These are phyloP conservation scores for Camellia japonica DNA, from an alignment of 148 eudicot genomes.

Conservation along the genomic window DNA sequence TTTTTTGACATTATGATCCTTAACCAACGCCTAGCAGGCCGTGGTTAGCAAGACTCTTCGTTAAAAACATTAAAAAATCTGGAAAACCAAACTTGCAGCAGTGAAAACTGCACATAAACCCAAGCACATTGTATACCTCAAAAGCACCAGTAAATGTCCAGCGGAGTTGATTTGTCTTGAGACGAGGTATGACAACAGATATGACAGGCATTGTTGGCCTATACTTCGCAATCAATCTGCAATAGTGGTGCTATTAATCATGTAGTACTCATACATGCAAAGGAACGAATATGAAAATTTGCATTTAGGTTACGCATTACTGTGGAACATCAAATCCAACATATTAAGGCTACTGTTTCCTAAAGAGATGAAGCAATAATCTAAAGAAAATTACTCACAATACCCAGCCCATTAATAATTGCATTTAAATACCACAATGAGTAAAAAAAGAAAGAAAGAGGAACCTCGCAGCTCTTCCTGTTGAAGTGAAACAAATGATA, in stretches of 20 bases:
- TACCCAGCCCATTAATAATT: not conserved
- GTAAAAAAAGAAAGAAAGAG: not conserved
- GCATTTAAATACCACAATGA: not conserved
- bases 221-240: slow-evolving; percentile 39
- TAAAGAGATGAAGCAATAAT: not conserved
- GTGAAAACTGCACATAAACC: not conserved
- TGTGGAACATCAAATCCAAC: not conserved
- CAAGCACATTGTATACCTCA: slow-evolving; percentile 47
- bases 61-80: too few species aligned
- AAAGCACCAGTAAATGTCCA: slow-evolving; percentile 75
- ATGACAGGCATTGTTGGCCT: slow-evolving; percentile 74
- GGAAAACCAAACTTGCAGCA: not conserved
- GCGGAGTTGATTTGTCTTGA: slow-evolving; percentile 62
- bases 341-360: not conserved
- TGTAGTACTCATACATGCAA: not conserved
- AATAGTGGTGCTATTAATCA: not conserved
- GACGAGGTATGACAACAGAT: slow-evolving; percentile 71
- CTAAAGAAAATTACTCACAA: not conserved
- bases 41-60: too few species aligned
- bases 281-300: not conserved
- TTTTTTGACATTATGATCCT: too few species aligned
- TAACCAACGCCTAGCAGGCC: too few species aligned
- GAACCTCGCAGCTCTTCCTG: slow-evolving; percentile 47
- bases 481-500: slow-evolving; percentile 80
- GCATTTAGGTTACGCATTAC: not conserved